Conservation (phyloP, 495 filamentous ascomycete species). For the Aspergillus kassunensis region DNA sequence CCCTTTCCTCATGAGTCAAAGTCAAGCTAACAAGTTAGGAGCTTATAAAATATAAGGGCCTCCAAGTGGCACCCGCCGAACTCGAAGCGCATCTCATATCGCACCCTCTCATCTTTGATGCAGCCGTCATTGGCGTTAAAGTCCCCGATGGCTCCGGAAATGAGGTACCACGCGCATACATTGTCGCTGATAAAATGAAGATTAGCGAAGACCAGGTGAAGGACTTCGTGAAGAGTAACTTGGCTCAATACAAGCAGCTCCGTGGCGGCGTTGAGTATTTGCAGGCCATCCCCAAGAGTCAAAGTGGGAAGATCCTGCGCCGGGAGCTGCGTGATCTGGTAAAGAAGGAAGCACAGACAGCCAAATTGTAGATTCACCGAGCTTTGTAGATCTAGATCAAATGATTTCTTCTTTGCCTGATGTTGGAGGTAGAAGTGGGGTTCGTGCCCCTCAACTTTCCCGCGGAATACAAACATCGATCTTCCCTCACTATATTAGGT, state of each 20-base stretch:
- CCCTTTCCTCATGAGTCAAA: background rate
- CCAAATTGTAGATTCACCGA: constrained; percentile 3
- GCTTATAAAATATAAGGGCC: constrained; percentile 71
- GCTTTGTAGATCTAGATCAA: background rate
- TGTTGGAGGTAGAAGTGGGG: background rate
- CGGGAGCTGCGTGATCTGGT: constrained; percentile 16
- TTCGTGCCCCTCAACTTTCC: constrained; percentile 16
- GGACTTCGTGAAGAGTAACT: constrained; percentile 27
- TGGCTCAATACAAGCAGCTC: constrained; percentile 20
- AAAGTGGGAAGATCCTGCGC: constrained; percentile 19
- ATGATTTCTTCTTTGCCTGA: background rate
- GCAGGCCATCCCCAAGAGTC: constrained; percentile 17
- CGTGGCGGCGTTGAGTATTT: constrained; percentile 18
- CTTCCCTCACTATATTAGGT: constrained; percentile 16
- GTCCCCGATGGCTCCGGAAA: constrained; percentile 55
- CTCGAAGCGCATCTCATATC: constrained; percentile 61
- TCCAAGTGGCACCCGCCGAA: constrained; percentile 73
- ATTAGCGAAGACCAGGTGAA: constrained; percentile 27
- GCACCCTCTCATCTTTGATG: constrained; percentile 63
- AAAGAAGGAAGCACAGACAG: constrained; percentile 13
- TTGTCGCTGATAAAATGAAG: constrained; percentile 52
- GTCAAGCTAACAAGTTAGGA: constrained; percentile 43
- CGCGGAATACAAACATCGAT: constrained; percentile 27
- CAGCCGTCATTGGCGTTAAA: constrained; percentile 67
- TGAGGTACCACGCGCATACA: constrained; percentile 71